Evolutionary conservation across 805 yeast species (phyloP).

Genomic region (Myxozyma geophila): DNA sequence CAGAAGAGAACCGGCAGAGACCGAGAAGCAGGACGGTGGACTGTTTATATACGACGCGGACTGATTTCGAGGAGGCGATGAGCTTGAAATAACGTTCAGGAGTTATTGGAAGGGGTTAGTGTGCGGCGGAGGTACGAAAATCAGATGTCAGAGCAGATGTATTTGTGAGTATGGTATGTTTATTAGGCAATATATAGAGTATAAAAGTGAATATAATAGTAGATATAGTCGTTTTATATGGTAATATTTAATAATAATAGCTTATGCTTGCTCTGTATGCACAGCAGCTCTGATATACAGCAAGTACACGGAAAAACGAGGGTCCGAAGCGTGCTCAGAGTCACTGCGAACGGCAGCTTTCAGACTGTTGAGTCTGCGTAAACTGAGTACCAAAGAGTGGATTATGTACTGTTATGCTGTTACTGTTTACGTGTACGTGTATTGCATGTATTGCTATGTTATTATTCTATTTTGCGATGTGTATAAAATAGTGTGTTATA

Average conservation of each 20-base stretch:
- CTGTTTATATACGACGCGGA: no score
- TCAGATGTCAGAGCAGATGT: no score
- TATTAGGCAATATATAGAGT: no score
- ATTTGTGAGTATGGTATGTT: no score
- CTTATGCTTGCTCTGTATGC: neutral
- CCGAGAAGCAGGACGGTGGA: neutral
- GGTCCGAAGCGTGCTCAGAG: conserved; percentile 16
- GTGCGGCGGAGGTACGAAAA: neutral
- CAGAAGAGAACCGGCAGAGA: neutral
- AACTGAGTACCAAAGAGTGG: neutral
- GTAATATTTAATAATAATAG: no score
- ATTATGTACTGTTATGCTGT: neutral
- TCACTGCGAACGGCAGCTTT: conserved; percentile 15
- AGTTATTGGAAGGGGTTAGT: neutral
- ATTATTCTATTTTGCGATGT: neutral
- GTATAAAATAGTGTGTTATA: neutral
- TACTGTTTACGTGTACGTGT: neutral
- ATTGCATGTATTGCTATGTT: neutral
- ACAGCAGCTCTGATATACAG: neutral
- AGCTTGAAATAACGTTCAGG: no score
- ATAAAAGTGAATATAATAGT: no score
- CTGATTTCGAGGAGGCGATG: no score
- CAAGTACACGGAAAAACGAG: conserved; percentile 4
- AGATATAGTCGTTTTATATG: no score
- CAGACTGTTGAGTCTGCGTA: conserved; percentile 28